Conservation (phyloP, 768 basidiomycete genomes). For the Boletus rubescentipes region DNA sequence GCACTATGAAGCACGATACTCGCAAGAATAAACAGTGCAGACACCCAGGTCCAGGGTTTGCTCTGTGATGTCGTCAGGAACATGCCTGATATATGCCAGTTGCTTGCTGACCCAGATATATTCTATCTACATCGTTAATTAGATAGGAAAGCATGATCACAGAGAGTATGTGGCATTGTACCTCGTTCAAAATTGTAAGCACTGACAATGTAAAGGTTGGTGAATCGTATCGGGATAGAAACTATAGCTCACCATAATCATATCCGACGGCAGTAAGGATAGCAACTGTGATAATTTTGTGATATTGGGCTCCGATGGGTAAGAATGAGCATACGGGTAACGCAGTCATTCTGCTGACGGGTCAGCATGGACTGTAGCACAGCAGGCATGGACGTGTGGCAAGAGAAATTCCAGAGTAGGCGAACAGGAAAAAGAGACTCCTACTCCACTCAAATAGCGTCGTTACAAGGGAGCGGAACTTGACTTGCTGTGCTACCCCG, state of each 20-base stretch:
- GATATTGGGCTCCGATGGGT: background rate
- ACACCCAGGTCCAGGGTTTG: constrained; percentile 4
- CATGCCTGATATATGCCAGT: background rate
- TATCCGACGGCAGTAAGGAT: background rate
- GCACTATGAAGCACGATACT: background rate
- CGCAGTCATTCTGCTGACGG: background rate
- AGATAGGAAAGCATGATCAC: background rate
- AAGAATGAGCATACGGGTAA: background rate
- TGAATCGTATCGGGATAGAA: background rate
- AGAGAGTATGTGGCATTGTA: background rate
- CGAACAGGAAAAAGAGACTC: too few relatives aligned
- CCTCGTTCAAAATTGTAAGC: background rate
- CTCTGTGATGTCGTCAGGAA: background rate
- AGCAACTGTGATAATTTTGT: background rate
- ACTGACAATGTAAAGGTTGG: background rate
- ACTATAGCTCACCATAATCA: background rate
- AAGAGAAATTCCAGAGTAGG: too few relatives aligned
- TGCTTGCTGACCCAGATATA: constrained; percentile 3
- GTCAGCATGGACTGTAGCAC: background rate
- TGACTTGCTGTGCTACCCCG: too few relatives aligned
- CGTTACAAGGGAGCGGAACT: too few relatives aligned
- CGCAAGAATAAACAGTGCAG: constrained; percentile 3
- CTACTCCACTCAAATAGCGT: too few relatives aligned
- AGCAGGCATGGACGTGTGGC: background rate
- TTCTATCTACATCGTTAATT: background rate